These are phyloP conservation scores for Syzygium oleosum DNA, from an alignment of 345 rosid species.

Conservation along the genomic window DNA sequence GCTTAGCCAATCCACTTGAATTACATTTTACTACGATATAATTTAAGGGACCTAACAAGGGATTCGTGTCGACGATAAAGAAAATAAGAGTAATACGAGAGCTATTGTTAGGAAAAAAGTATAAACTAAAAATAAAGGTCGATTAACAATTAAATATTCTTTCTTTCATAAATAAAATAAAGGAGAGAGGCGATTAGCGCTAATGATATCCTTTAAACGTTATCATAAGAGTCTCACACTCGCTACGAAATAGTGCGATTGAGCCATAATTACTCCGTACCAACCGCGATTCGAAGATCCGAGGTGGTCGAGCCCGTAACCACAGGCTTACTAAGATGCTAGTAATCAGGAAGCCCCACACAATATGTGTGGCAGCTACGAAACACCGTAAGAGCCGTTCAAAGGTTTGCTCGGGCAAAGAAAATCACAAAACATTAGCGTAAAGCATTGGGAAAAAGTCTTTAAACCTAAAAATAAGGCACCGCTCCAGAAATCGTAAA, in stretches of 20 bases:
- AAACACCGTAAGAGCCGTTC: background rate
- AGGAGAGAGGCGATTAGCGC: fast-evolving
- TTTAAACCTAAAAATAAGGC: no score
- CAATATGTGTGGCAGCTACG: background rate
- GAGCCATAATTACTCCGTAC: background rate
- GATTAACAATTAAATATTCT: background rate
- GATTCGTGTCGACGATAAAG: background rate
- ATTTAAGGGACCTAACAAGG: background rate
- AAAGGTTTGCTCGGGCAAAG: background rate
- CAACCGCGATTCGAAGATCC: background rate
- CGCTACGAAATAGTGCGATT: background rate
- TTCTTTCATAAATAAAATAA: background rate
- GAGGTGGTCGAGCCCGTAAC: background rate
- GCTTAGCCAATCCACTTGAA: background rate
- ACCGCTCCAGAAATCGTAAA: no score
- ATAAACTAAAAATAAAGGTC: no score
- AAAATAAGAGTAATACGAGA: no score
- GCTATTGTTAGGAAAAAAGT: background rate
- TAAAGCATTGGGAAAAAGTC: background rate
- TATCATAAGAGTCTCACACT: background rate
- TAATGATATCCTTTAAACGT: background rate
- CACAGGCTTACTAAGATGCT: background rate
- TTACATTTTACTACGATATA: no score
- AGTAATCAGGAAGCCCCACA: no score
- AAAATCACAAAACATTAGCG: no score